These are phyloP conservation scores for Tulasnella sp. DNA, from an alignment of 768 basidiomycete species.

Conservation along the genomic window DNA sequence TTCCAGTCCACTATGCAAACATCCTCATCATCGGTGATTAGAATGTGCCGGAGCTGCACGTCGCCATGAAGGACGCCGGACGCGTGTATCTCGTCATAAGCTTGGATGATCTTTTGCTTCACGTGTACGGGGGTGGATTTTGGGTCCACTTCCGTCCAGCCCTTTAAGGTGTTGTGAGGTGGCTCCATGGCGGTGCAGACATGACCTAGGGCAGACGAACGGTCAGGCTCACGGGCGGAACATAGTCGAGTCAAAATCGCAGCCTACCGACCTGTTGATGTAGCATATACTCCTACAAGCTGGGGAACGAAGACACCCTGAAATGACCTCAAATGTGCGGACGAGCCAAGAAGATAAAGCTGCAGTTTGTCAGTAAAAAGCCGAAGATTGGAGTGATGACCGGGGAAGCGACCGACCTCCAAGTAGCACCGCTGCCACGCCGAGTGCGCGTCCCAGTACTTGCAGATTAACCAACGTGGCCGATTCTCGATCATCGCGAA, in stretches of 20 bases:
- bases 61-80: conserved; percentile 23
- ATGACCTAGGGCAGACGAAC: neutral
- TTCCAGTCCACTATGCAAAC: conserved; percentile 10
- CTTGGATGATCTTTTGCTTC: conserved; percentile 6
- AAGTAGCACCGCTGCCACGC: conserved; percentile 18
- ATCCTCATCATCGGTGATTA: conserved; percentile 11
- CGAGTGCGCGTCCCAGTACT: conserved; percentile 6
- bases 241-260: neutral
- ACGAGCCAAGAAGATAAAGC: conserved; percentile 10
- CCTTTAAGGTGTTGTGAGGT: neutral
- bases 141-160: conserved; percentile 15
- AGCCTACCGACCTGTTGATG: neutral
- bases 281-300: conserved; percentile 13
- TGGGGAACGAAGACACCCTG: conserved; percentile 19
- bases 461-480: neutral
- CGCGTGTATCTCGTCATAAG: conserved; percentile 15
- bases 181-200: conserved; percentile 4
- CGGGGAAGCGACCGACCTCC: conserved; percentile 8
- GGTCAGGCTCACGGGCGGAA: neutral
- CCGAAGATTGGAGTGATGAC: neutral
- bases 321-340: neutral
- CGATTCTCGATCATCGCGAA: neutral
- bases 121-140: neutral
- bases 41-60: conserved; percentile 25
- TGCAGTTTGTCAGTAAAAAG: neutral